Evolutionary conservation across 768 basidiomycete species (phyloP).

Genomic region (Tubosaeta sp.): DNA sequence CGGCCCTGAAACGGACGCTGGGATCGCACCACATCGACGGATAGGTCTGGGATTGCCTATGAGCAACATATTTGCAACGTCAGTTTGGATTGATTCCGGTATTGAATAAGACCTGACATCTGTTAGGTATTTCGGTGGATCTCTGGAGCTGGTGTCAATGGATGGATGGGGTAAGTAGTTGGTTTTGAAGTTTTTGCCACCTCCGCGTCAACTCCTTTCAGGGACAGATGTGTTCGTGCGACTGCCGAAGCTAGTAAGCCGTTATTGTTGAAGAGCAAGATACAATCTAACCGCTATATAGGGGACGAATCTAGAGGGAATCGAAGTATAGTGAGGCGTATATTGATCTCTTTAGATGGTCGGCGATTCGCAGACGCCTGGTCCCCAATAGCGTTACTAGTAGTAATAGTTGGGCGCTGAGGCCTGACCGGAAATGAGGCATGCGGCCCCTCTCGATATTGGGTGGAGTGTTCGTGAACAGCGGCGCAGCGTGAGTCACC

Average conservation of each 20-base stretch:
- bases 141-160: slow-evolving; percentile 70
- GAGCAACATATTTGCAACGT: slow-evolving; percentile 88
- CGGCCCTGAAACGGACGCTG: slow-evolving; percentile 41
- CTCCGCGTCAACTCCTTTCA: slow-evolving; percentile 22
- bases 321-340: slow-evolving; percentile 52
- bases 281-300: slow-evolving; percentile 24
- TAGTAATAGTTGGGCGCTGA: slow-evolving; percentile 1
- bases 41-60: slow-evolving; percentile 85
- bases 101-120: neutral
- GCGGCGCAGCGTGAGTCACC: neutral
- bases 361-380: neutral
- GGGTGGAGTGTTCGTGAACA: neutral
- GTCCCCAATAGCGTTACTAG: neutral
- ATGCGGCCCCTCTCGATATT: neutral
- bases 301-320: slow-evolving; percentile 85
- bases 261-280: neutral
- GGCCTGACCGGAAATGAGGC: slow-evolving; percentile 10
- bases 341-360: neutral
- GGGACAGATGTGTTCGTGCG: slow-evolving; percentile 82
- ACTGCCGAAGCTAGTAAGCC: slow-evolving; percentile 71
- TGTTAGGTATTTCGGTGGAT: slow-evolving; percentile 76
- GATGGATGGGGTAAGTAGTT: slow-evolving; percentile 73
- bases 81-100: slow-evolving; percentile 20
- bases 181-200: neutral
- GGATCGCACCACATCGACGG: slow-evolving; percentile 51